Percentiles rank a stretch among this genome's conserved stretches.
Conservation (phyloP, 768 basidiomycete species). For the Naematelia encephala region DNA sequence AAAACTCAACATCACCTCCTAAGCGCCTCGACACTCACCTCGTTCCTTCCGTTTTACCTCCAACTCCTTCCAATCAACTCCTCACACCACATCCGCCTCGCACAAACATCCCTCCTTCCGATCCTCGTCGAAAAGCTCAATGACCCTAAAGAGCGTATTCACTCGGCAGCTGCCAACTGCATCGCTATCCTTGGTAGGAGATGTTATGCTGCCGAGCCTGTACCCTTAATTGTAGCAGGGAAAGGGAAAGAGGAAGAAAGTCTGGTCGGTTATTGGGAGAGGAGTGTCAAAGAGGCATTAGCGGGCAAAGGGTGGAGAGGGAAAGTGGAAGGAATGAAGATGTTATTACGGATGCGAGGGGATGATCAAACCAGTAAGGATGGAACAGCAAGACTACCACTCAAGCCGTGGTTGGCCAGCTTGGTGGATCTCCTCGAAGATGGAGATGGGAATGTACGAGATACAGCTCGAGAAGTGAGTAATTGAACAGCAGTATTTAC, state of each 20-base stretch:
- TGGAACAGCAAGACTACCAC: constrained; percentile 12
- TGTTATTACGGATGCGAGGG: constrained; percentile 24
- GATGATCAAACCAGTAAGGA: constrained; percentile 13
- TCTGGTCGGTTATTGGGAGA: constrained; percentile 33
- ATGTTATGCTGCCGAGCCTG: constrained; percentile 34
- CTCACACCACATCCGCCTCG: constrained; percentile 31
- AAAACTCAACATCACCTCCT: constrained; percentile 28
- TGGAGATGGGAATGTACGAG: constrained; percentile 81
- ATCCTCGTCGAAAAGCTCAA: constrained; percentile 42
- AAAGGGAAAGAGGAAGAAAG: constrained; percentile 48
- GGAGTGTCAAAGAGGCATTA: constrained; percentile 33
- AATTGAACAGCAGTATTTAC: too few species aligned
- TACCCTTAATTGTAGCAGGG: constrained; percentile 4
- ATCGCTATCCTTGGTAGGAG: constrained; percentile 30
- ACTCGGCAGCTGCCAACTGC: constrained; percentile 26
- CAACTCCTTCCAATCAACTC: constrained; percentile 23
- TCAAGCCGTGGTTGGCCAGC: constrained; percentile 64
- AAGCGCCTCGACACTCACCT: constrained; percentile 25
- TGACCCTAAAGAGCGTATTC: constrained; percentile 45
- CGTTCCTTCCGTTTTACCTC: constrained; percentile 41
- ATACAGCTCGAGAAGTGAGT: constrained; percentile 64
- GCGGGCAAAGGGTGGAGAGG: constrained; percentile 35
- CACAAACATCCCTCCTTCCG: constrained; percentile 34
- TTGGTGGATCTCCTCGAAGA: constrained; percentile 88
- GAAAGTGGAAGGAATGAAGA: constrained; percentile 44